Evolutionary conservation across 208 protist species (phyloP), one percentile per base, ranked within the genome.

Genomic region (Crithidia fasciculata): DNA sequence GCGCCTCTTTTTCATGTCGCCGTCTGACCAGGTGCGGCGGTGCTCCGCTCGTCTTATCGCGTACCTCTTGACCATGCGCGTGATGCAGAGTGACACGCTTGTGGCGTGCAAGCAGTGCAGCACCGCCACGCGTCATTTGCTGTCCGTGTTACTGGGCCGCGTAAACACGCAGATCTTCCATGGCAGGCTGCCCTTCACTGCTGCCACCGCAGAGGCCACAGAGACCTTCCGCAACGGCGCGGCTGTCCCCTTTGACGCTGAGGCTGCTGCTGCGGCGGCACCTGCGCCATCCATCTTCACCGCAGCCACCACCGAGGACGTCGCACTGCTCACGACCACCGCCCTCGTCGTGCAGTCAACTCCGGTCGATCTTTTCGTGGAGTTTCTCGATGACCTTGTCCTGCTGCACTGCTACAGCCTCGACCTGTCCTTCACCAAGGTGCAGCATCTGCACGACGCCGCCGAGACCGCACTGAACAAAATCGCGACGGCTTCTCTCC

Each of bases 391-490:
- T 28, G 71, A 76, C 19, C 15, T 74, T 18, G 18, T 82, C 13
- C 36, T 58, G 67, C 40, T 82, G 60, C 72, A 75, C n/a, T 76
- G 65, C 72, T 63, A 53, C 67, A 61, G 60, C 54, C 53, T 96
- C 12, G 89, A 96, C 68, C 28, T 89, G 36, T 58, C 72, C 4
- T 82, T 90, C 40, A 76, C 80, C 5, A 79, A 93, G 59, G 70
- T 82, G 28, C 86, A 94, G 61, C 65, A 75, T 56, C 53, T 90
- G 49, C 65, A 76, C 59, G 40, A 70, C 0, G 67, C 45, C 50
- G 82, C 74, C 2, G 69, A 74, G 41, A 28, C 36, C 0, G 76
- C 85, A 18, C 62, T 96, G 28, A 18, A 80, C 4, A 37, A 56
- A n/a, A 58, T 92, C 13, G 69, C 67, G 8, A 53, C 54, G 13